Evolutionary conservation across 2,329 filamentous ascomycete genomes (phyloP), one percentile per base, ranked within the genome.

Genomic region (Fusarium devonianum): DNA sequence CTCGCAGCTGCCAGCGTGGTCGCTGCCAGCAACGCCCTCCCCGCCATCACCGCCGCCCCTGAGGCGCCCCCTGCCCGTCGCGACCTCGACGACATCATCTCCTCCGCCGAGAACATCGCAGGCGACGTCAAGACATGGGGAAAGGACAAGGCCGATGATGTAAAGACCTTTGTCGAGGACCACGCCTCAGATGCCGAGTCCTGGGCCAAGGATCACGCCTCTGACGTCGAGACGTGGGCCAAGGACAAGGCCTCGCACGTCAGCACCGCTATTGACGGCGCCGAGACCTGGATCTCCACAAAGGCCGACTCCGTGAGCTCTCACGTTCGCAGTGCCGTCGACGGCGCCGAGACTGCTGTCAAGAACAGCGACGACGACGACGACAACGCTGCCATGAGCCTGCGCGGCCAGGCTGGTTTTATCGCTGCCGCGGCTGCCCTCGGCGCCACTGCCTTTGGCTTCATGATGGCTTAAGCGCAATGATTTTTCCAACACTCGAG

Each of bases 371-470:
- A 53, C 6, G 51, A 53, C 38, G 38, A 53, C 17, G 37, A 57
- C 3, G 56, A 53, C 35, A 56, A 53, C 32, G 62, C 62, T 19
- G 62, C 63, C 4, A 7, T 43, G 8, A 49, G 13, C 33, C 21
- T 56, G 3, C 26, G 46, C 2, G 26, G 45, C n/a, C 46, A 56
- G 42, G 47, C 56, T 21, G 63, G 49, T n/a, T 25, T 53, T 11
- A 33, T 62, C 13, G 58, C 58, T 4, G 47, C 45, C 13, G 44
- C 50, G 18, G 57, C 63, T 16, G 64, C 64, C 4, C 56, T 64
- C 28, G 62, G 62, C 8, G 61, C 54, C 7, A 60, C 63, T 18
- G 60, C 55, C 13, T 63, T 66, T 12, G 62, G 60, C 30, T 53
- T 63, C 47, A 40, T 63, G 38, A 41, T 65, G 12, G 47, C 49